A percentile compares a stretch with the other conserved stretches of the same genome.
Conservation (phyloP, 2,329 filamentous ascomycete genomes). For the Furcasterigmium furcatum region DNA sequence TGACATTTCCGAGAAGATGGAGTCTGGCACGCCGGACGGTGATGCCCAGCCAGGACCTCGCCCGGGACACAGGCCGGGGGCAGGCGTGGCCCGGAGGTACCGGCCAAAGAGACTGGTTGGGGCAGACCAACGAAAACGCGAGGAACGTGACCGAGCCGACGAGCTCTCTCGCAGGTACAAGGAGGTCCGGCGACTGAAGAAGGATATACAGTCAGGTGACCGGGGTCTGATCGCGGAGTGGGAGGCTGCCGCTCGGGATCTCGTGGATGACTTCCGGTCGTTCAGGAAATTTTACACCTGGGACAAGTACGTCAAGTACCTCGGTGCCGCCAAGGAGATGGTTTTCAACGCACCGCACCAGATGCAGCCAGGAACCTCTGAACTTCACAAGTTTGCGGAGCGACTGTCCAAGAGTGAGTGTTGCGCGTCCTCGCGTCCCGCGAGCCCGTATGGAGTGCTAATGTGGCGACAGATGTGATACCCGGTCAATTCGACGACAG, state of each 20-base stretch:
- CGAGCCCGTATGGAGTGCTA: neutral
- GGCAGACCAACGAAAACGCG: constrained; percentile 38
- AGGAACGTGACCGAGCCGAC: constrained; percentile 37
- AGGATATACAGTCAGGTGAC: constrained; percentile 37
- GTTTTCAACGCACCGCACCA: constrained; percentile 12
- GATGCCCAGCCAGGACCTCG: neutral
- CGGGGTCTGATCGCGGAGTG: constrained; percentile 44
- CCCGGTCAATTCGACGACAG: constrained; percentile 15
- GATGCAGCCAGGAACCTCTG: constrained; percentile 28
- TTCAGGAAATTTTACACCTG: constrained; percentile 63
- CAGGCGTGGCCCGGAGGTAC: constrained; percentile 20
- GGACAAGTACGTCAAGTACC: constrained; percentile 61
- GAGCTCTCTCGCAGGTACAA: constrained; percentile 38
- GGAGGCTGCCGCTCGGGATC: constrained; percentile 56
- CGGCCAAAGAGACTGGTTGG: constrained; percentile 43
- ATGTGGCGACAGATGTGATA: constrained; percentile 28
- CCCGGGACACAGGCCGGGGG: neutral
- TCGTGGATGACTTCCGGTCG: constrained; percentile 62
- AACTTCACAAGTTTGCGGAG: constrained; percentile 53
- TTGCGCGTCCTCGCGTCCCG: too few relatives aligned
- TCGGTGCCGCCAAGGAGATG: constrained; percentile 31
- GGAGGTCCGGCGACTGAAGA: constrained; percentile 37
- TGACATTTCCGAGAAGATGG: constrained; percentile 15
- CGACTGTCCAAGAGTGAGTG: constrained; percentile 50
- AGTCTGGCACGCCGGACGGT: neutral